Percentiles rank a stretch among this genome's conserved stretches.
Conservation (phyloP, 148 eudicot species). For the Cornus controversa region DNA sequence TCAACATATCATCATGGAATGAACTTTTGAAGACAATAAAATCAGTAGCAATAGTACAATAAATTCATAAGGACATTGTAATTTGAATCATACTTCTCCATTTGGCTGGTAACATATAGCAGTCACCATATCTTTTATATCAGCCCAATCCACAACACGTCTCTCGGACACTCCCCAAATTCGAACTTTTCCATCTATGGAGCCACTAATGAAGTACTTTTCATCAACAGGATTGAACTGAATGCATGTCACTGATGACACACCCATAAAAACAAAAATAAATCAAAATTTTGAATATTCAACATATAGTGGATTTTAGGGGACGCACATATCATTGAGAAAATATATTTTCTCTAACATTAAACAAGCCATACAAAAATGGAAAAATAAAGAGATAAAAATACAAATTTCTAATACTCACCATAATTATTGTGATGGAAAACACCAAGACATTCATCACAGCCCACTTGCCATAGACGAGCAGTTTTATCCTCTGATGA, state of each 20-base stretch:
- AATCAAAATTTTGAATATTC: not conserved
- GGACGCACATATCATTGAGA: not conserved
- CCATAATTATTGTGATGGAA: constrained; percentile 73
- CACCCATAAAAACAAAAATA: constrained; percentile 4
- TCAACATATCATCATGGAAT: not conserved
- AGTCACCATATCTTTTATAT: constrained; percentile 60
- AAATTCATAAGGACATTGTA: not conserved
- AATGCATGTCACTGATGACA: constrained; percentile 73
- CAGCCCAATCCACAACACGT: constrained; percentile 82
- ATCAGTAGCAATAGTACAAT: not conserved
- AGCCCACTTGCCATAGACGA: constrained; percentile 73
- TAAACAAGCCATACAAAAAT: not conserved
- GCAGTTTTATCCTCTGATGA: constrained; percentile 84
- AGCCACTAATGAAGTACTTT: constrained; percentile 74
- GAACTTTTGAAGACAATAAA: not conserved
- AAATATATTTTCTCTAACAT: not conserved
- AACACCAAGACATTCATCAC: constrained; percentile 52
- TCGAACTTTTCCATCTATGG: constrained; percentile 88
- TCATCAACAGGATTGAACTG: constrained; percentile 80
- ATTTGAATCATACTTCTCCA: constrained; percentile 56
- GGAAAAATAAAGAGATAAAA: not conserved
- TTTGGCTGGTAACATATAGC: constrained; percentile 76
- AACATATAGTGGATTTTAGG: not conserved
- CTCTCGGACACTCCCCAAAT: constrained; percentile 57
- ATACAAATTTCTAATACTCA: constrained; percentile 20